Base-by-base conservation (phyloP, 2,329 filamentous ascomycete species). In the Fusarium avenaceum region DNA sequence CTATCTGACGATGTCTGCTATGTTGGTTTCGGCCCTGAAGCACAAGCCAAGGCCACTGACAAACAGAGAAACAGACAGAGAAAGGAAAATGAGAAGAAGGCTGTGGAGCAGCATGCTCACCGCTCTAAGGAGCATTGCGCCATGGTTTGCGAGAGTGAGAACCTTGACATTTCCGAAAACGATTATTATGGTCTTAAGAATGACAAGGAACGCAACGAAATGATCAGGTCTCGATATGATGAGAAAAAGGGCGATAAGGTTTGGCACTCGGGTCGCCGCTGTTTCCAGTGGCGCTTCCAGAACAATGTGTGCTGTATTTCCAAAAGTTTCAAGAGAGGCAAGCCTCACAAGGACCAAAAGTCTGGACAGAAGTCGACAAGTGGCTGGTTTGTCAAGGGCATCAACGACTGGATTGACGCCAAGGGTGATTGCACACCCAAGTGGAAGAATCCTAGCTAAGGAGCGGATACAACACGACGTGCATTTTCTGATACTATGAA, bases 281-380 rank as follows among this genome's bases (percentile, higher is more conserved):
- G 82, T 67, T 84, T 84, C 75, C 82, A 84, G 67, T 84, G 82
- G 76, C 77, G 80, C 8, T 84, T 80, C 73, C 77, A 81, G 63
- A 74, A 81, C 14, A 81, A 81, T 35, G 74, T 78, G 9, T 84
- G 82, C 73, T 83, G 81, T 66, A 80, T 80, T 3, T 68, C 78
- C 53, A 77, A 72, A 57, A 82, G 78, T 66, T 83, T 84, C 72
- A 81, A 81, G 69, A 74, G 83, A 6, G 82, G 82, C 28, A 73
- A 76, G 35, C 81, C 82, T 11, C 77, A 72, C 30, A 71, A 63
- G 11, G 72, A 74, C n/a, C 67, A 74, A 33, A 74, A 75, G 22
- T 73, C 72, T 9, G 76, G 76, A 42, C 74, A 72, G 13, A 77
- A 72, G 48, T 81, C 79, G 61, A 77, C 74, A 22, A 83, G 82